Percentiles rank a stretch among this genome's conserved stretches.
These are phyloP conservation scores for Ophiocordyceps unilateralis DNA, from an alignment of 2,329 filamentous ascomycete species.

Conservation along the genomic window DNA sequence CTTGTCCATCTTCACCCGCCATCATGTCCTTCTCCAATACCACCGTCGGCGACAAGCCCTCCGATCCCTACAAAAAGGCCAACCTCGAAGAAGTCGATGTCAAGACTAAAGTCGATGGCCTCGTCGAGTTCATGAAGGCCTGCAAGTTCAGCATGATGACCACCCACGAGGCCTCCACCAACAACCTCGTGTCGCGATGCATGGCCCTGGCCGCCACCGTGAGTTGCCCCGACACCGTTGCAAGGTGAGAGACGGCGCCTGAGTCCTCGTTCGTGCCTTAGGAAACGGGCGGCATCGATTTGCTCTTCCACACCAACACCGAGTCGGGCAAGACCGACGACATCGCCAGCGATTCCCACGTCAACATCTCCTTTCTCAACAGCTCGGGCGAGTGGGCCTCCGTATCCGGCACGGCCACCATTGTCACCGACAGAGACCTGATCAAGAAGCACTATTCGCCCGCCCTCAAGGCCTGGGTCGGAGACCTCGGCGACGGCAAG, in stretches of 20 bases:
- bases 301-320: conserved; percentile 84
- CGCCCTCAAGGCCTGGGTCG: conserved; percentile 66
- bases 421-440: conserved; percentile 50
- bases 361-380: conserved; percentile 73
- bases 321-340: conserved; percentile 80
- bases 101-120: conserved; percentile 60
- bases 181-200: conserved; percentile 59
- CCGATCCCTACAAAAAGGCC: conserved; percentile 69
- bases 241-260: too few species aligned
- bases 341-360: conserved; percentile 49
- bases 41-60: conserved; percentile 41
- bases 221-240: conserved; percentile 7
- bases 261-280: conserved; percentile 14
- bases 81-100: conserved; percentile 44
- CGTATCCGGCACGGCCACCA: conserved; percentile 52
- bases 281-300: conserved; percentile 64
- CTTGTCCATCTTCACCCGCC: background rate
- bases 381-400: conserved; percentile 70
- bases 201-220: conserved; percentile 76
- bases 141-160: conserved; percentile 86
- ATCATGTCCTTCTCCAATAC: conserved; percentile 33
- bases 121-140: conserved; percentile 50
- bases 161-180: conserved; percentile 47
- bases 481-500: conserved; percentile 65
- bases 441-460: conserved; percentile 63